Base-by-base conservation (phyloP, 139 green algal species). In the Ostreobium quekettii region DNA sequence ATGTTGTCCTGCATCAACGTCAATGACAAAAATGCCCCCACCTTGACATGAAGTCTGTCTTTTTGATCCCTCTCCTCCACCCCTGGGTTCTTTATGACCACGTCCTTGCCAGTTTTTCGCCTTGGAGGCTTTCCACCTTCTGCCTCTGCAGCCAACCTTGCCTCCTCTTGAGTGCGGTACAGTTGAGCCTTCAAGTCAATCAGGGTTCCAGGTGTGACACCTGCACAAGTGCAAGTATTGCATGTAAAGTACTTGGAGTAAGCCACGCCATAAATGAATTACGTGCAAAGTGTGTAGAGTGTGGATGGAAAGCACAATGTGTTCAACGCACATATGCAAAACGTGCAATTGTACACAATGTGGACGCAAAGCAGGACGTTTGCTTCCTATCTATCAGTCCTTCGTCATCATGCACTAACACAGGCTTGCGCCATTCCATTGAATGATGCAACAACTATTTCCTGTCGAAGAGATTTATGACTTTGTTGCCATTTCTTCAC, bases 151-250 rank as follows among this genome's bases (percentile, higher is more conserved):
- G 70, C 47, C 38, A 78, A 29, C 31, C 66, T 60, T 2, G 72
- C 75, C 37, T 85, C 61, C 62, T 93, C 76, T 72, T 93, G 87
- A 4, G 71, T 71, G 7, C 70, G 71, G 65, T 82, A 87, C 26
- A 95, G 74, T 70, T 92, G 80, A 1, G 89, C 85, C 37, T 92
- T 80, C 31, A 95, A 72, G 30, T 87, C 83, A 26, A 95, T 62
- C 22, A 95, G 71, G 42, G 79, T 85, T 29, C 47, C 69, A 1
- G 39, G 71, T 47, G 75, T 76, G 1, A 92, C 87, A 7, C 87
- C 84, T 82, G 72, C 48, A 64, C 2, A 31, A 3, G 5, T 36
- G 31, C 4, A 36, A 47, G 19, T 39, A 31, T 22, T 19, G 46
- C 46, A 26, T 65, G 33, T 39, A 53, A 58, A 24, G 29, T 6